These are phyloP conservation scores for Stentor coeruleus DNA, from an alignment of 73 alveolate genomes.

Conservation along the genomic window DNA sequence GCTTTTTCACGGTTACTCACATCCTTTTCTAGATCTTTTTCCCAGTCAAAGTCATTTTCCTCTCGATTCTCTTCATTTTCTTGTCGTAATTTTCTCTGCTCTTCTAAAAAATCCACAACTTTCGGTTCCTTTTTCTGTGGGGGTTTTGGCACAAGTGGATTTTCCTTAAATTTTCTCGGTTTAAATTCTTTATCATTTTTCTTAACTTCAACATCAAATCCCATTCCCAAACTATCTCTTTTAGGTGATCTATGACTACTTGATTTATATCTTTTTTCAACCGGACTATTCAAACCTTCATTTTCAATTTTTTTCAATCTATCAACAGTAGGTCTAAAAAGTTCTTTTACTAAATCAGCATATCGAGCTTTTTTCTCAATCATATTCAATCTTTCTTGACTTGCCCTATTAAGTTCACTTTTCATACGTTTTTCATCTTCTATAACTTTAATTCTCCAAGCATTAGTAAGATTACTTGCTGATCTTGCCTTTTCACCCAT, in stretches of 20 bases:
- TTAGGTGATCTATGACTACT: neutral
- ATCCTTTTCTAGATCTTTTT: neutral
- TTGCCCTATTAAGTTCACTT: constrained; percentile 14
- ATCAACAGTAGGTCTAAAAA: constrained; percentile 29
- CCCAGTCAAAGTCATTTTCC: neutral
- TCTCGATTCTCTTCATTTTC: constrained; percentile 2
- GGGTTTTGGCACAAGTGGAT: neutral
- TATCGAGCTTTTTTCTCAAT: constrained; percentile 27
- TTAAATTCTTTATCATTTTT: too few species aligned
- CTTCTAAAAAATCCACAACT: constrained; percentile 6
- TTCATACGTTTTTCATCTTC: constrained; percentile 1
- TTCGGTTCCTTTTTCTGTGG: neutral
- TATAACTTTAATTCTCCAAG: neutral
- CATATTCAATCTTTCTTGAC: constrained; percentile 29
- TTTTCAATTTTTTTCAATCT: constrained; percentile 16
- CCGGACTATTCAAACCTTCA: constrained; percentile 13
- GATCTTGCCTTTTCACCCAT: neutral
- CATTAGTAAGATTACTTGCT: constrained; percentile 9
- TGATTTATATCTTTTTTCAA: neutral
- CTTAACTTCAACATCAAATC: neutral
- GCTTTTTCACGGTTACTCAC: neutral
- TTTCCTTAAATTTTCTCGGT: neutral
- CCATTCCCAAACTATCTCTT: neutral
- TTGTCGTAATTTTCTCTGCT: constrained; percentile 6
- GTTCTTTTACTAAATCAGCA: constrained; percentile 35